Percentiles rank a stretch among this genome's conserved stretches.
These are phyloP conservation scores for Aspergillus nanangensis DNA, from an alignment of 495 filamentous ascomycete genomes.

Conservation along the genomic window DNA sequence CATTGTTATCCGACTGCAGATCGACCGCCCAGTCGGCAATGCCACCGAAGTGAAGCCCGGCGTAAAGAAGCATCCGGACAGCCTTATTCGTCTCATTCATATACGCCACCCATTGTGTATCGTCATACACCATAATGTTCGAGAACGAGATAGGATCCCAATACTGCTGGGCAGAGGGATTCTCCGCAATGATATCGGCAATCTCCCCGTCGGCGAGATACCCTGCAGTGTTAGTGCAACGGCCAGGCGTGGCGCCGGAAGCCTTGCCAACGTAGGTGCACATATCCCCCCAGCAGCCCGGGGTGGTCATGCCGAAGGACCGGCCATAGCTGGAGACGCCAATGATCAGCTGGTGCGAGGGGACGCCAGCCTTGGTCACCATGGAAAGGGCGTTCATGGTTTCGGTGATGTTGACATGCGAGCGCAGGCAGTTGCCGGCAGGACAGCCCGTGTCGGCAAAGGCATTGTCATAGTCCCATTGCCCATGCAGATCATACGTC, in stretches of 20 bases:
- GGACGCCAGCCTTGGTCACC: constrained; percentile 49
- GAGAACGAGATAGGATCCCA: constrained; percentile 14
- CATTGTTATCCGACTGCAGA: constrained; percentile 11
- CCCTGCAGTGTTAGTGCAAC: constrained; percentile 22
- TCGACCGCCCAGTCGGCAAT: constrained; percentile 37
- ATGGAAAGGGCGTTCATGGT: constrained; percentile 33
- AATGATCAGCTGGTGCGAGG: constrained; percentile 32
- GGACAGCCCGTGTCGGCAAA: not conserved
- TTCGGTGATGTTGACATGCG: constrained; percentile 42
- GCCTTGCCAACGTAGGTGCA: constrained; percentile 24
- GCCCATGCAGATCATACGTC: constrained; percentile 36
- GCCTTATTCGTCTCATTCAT: constrained; percentile 29
- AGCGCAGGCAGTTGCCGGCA: constrained; percentile 2
- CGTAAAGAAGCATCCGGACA: constrained; percentile 13
- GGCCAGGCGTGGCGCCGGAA: constrained; percentile 26
- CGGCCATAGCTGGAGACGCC: constrained; percentile 36
- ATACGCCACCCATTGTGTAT: constrained; percentile 31
- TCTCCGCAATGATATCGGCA: constrained; percentile 3
- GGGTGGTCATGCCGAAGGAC: constrained; percentile 30
- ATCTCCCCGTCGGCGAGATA: constrained; percentile 22
- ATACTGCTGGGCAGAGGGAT: not conserved
- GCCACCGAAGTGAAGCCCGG: constrained; percentile 22
- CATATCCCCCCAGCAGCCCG: constrained; percentile 15
- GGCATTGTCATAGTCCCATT: constrained; percentile 24
- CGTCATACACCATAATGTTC: constrained; percentile 33